phyloP scores from a whole-genome alignment of 2,329 filamentous ascomycete genomes.

The Claviceps quebecensis region DNA sequence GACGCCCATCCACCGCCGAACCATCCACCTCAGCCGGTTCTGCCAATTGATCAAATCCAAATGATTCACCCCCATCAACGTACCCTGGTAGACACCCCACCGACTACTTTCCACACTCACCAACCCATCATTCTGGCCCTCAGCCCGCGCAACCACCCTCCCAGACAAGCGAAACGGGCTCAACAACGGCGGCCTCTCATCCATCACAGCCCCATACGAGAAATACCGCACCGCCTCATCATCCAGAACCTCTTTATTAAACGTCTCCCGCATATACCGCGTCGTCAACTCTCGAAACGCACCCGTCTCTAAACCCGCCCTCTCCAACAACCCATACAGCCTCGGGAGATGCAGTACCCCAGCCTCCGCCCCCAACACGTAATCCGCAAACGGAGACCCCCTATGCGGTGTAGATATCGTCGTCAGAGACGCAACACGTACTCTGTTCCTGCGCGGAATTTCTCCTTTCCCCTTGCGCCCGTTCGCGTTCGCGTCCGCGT shows the following conservation, averaged over 20 bases:
- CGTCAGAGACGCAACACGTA: slow-evolving; percentile 33
- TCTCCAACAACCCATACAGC: slow-evolving; percentile 36
- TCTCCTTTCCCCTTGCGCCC: no score
- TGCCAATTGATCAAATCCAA: slow-evolving; percentile 56
- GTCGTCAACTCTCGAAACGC: slow-evolving; percentile 49
- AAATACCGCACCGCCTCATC: slow-evolving; percentile 41
- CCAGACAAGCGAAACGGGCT: slow-evolving; percentile 48
- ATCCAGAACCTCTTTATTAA: slow-evolving; percentile 45
- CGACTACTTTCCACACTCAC: slow-evolving; percentile 49
- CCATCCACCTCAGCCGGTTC: slow-evolving; percentile 41
- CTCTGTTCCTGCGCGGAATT: no score
- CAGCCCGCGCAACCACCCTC: slow-evolving; percentile 31
- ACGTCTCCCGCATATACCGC: slow-evolving; percentile 41
- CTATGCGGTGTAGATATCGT: slow-evolving; percentile 43
- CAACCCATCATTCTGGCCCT: slow-evolving; percentile 53
- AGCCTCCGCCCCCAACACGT: slow-evolving; percentile 25
- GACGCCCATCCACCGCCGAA: slow-evolving; percentile 38
- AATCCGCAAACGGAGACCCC: slow-evolving; percentile 42
- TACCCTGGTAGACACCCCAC: slow-evolving; percentile 52
- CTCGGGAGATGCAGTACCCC: slow-evolving; percentile 36
- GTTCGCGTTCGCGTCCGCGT: no score
- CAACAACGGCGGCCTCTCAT: slow-evolving; percentile 36
- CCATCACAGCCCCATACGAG: slow-evolving; percentile 43
- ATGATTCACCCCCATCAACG: slow-evolving; percentile 46
- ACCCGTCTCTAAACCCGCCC: slow-evolving; percentile 39